Percentiles rank a stretch among this genome's conserved stretches.
phyloP scores from a whole-genome alignment of 176 grass and related monocot genomes.

The Saccharum spontaneum region DNA sequence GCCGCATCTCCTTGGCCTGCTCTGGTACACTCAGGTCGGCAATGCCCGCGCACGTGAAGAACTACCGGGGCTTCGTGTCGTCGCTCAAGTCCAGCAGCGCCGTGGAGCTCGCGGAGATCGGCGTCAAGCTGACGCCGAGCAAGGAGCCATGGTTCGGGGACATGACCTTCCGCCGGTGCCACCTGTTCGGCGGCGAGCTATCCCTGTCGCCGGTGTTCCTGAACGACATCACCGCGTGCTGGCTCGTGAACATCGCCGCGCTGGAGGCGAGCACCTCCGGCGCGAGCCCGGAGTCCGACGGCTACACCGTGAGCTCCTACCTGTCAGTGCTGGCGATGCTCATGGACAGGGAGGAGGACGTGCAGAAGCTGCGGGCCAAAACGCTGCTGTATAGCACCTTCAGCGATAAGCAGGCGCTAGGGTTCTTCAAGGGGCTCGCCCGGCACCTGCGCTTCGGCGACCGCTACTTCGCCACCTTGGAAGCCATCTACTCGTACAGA shows the following conservation, averaged over 20 bases:
- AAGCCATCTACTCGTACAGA: background rate
- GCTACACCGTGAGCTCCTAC: background rate
- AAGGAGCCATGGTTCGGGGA: background rate
- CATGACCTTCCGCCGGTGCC: background rate
- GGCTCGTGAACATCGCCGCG: background rate
- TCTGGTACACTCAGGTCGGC: too few relatives aligned
- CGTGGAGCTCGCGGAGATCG: background rate
- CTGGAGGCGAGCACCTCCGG: background rate
- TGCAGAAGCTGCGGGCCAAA: background rate
- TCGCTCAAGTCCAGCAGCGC: background rate
- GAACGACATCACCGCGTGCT: background rate
- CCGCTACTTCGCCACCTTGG: background rate
- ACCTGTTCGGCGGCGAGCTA: background rate
- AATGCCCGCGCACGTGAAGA: background rate
- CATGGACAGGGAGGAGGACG: constrained; percentile 15
- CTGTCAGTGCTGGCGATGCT: constrained; percentile 14
- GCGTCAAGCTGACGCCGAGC: background rate
- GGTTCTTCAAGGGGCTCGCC: background rate
- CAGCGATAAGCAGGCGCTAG: background rate
- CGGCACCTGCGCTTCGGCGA: background rate
- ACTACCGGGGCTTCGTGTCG: background rate
- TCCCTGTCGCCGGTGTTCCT: background rate
- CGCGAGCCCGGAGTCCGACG: background rate
- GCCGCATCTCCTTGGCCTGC: too few relatives aligned
- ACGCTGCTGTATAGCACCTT: background rate